Conservation (phyloP, 2,329 filamentous ascomycete species). For the Tolypocladium tropicale region DNA sequence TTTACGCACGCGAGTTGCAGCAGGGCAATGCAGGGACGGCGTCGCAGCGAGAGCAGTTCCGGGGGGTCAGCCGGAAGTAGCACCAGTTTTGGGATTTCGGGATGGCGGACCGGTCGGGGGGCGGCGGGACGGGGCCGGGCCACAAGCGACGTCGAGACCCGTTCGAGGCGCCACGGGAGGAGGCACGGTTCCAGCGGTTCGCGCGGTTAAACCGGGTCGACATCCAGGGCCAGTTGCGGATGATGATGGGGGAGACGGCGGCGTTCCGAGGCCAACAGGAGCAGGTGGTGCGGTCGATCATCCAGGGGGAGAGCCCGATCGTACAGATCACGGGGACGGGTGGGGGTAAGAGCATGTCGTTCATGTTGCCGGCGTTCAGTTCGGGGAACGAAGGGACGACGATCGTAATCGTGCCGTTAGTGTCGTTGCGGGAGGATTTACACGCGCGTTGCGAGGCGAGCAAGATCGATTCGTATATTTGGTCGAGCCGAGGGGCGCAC, state of each 20-base stretch:
- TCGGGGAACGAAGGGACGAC: neutral
- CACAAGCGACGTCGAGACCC: too few relatives aligned
- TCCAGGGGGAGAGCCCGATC: constrained; percentile 2
- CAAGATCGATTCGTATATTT: constrained; percentile 1
- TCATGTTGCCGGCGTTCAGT: constrained; percentile 8
- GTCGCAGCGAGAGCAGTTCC: constrained; percentile 4
- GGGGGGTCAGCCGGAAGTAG: constrained; percentile 6
- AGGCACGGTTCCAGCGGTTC: constrained; percentile 1
- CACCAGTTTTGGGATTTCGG: constrained; percentile 7
- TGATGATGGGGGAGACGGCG: constrained; percentile 2
- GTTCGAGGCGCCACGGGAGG: neutral
- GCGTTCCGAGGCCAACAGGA: constrained; percentile 4
- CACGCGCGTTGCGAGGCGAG: neutral
- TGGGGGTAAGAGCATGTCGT: constrained; percentile 9
- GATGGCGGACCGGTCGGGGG: neutral
- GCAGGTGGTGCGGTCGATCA: constrained; percentile 4
- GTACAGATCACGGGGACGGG: constrained; percentile 6
- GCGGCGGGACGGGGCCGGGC: too few relatives aligned
- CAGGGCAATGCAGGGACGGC: neutral
- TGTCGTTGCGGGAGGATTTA: constrained; percentile 3
- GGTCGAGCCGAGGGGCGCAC: neutral
- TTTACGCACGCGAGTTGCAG: too few relatives aligned
- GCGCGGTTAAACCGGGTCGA: neutral
- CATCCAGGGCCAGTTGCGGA: neutral
- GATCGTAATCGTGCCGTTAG: constrained; percentile 6